phyloP scores from a whole-genome alignment of 768 basidiomycete species.

The Trametes punicea region DNA sequence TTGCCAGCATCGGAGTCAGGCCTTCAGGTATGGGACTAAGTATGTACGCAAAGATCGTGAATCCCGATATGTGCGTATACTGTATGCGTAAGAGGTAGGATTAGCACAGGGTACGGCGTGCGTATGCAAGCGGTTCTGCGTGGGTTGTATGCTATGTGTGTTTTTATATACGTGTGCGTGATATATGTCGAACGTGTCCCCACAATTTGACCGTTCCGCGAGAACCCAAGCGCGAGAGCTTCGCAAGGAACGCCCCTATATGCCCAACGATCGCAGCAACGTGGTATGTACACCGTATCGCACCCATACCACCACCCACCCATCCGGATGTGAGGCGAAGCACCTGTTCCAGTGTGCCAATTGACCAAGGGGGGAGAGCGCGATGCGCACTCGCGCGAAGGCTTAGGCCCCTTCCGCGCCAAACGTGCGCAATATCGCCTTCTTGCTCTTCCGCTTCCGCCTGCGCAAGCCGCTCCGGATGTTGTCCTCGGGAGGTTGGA shows the following conservation, averaged over 20 bases:
- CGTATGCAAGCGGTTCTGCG: neutral
- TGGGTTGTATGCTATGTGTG: neutral
- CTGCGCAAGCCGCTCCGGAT: conserved; percentile 25
- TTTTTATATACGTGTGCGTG: neutral
- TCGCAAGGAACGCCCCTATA: conserved; percentile 1
- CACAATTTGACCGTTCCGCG: neutral
- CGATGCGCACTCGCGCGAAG: too few relatives aligned
- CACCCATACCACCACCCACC: neutral
- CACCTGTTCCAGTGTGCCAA: too few relatives aligned
- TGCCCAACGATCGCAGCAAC: neutral
- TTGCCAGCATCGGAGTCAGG: neutral
- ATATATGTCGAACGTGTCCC: neutral
- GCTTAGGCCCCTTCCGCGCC: conserved; percentile 22
- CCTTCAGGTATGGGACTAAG: neutral
- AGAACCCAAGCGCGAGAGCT: neutral
- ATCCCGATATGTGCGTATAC: too few relatives aligned
- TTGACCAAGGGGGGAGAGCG: too few relatives aligned
- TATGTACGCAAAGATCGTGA: too few relatives aligned
- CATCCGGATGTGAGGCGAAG: too few relatives aligned
- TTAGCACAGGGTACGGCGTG: neutral
- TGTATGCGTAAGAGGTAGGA: neutral
- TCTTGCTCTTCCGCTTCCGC: conserved; percentile 28
- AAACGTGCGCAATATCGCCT: conserved; percentile 23
- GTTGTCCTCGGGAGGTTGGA: conserved; percentile 26
- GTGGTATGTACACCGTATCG: neutral